phyloP scores from a whole-genome alignment of 257 asterid species.

The Salvia splendens region DNA sequence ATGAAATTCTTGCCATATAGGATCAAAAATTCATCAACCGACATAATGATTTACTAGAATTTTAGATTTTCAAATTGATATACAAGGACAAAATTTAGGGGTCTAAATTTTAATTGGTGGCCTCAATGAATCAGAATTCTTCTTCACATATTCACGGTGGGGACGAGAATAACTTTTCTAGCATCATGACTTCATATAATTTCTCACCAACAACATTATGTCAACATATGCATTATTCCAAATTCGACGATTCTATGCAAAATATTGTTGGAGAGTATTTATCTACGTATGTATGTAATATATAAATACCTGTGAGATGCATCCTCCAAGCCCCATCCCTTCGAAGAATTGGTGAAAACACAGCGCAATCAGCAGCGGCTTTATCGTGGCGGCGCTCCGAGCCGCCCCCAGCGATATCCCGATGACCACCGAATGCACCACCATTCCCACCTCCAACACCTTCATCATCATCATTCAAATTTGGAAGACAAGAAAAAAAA shows the following conservation, averaged over 20 bases:
- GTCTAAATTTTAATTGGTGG: no score
- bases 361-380: slow-evolving; percentile 54
- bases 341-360: slow-evolving; percentile 68
- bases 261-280: not conserved
- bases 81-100: no score
- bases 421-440: slow-evolving; percentile 63
- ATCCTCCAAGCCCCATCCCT: slow-evolving; percentile 75
- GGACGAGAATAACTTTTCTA: slow-evolving; percentile 39
- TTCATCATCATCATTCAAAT: slow-evolving; percentile 25
- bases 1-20: no score
- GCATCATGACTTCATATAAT: slow-evolving; percentile 30
- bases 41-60: no score
- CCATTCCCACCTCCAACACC: slow-evolving; percentile 66
- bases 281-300: not conserved
- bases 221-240: slow-evolving; percentile 30
- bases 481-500: slow-evolving; percentile 33
- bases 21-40: no score
- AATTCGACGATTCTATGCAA: slow-evolving; percentile 34
- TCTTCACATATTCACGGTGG: slow-evolving; percentile 1
- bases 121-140: not conserved
- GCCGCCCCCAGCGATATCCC: slow-evolving; percentile 66
- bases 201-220: slow-evolving; percentile 30
- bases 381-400: slow-evolving; percentile 40
- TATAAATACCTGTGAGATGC: slow-evolving; percentile 54
- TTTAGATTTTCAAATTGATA: no score